Evolutionary conservation across 257 asterid genomes (phyloP).

Genomic region (Solanum etuberosum): DNA sequence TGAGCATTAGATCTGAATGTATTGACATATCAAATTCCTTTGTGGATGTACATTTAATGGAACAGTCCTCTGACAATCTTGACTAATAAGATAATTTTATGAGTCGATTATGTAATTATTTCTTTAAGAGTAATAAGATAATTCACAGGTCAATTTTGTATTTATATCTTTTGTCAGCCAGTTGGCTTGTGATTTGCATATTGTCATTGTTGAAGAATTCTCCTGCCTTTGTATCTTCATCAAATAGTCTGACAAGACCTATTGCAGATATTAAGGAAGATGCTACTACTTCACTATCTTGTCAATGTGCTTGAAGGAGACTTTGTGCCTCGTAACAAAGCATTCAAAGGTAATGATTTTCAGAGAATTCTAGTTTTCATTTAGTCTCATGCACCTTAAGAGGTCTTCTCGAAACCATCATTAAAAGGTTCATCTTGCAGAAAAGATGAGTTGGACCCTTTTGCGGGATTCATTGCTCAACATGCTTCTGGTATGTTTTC

Average conservation of each 20-base stretch:
- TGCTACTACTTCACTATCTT: constrained; percentile 79
- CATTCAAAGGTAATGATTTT: constrained; percentile 41
- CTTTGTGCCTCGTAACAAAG: constrained; percentile 43
- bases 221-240: neutral
- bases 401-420: neutral
- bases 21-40: neutral
- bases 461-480: constrained; percentile 66
- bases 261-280: constrained; percentile 61
- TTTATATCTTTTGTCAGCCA: neutral
- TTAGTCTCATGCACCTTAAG: neutral
- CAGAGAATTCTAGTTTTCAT: neutral
- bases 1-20: neutral
- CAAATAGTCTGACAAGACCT: neutral
- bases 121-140: neutral
- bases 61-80: neutral
- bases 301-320: constrained; percentile 66
- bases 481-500: constrained; percentile 56
- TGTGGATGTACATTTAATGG: neutral
- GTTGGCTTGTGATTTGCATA: neutral
- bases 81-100: neutral
- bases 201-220: neutral
- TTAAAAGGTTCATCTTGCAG: constrained; percentile 30
- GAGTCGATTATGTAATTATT: neutral
- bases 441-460: constrained; percentile 52
- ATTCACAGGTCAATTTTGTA: neutral